Percentiles rank a stretch among this genome's conserved stretches.
These are phyloP conservation scores for Aspergillus proliferans DNA, from an alignment of 2,329 filamentous ascomycete species.

Conservation along the genomic window DNA sequence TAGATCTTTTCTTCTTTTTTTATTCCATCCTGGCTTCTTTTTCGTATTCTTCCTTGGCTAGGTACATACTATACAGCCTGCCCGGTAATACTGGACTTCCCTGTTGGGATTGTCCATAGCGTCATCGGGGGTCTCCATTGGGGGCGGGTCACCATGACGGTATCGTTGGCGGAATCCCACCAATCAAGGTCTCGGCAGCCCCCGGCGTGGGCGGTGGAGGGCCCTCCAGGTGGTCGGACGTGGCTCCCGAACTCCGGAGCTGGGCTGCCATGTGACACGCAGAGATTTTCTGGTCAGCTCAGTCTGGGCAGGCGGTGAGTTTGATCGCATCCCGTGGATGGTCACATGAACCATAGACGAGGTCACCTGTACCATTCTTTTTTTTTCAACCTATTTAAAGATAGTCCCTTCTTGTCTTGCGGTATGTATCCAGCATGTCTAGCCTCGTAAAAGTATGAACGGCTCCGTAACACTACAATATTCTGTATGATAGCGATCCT, in stretches of 20 bases:
- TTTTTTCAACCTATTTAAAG: no score
- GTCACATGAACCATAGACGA: not conserved
- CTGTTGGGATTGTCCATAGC: not conserved
- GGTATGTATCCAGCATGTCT: no score
- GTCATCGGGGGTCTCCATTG: not conserved
- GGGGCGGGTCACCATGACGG: constrained; percentile 21
- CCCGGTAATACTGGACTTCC: not conserved
- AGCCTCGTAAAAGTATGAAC: no score
- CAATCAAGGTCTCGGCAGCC: constrained; percentile 23
- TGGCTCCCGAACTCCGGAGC: constrained; percentile 14
- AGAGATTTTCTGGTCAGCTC: constrained; percentile 17
- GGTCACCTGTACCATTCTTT: not conserved
- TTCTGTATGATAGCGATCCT: no score
- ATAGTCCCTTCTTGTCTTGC: no score
- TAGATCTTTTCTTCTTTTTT: no score
- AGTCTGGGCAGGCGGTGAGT: not conserved
- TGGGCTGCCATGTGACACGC: constrained; percentile 24
- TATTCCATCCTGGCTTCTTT: no score
- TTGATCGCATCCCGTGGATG: not conserved
- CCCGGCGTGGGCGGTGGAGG: constrained; percentile 9
- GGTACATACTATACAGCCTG: not conserved
- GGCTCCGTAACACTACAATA: no score
- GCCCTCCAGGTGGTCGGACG: constrained; percentile 9
- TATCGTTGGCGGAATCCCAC: constrained; percentile 19
- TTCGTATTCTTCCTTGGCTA: no score